phyloP scores from a whole-genome alignment of 495 filamentous ascomycete species.

The Cercophora samala region DNA sequence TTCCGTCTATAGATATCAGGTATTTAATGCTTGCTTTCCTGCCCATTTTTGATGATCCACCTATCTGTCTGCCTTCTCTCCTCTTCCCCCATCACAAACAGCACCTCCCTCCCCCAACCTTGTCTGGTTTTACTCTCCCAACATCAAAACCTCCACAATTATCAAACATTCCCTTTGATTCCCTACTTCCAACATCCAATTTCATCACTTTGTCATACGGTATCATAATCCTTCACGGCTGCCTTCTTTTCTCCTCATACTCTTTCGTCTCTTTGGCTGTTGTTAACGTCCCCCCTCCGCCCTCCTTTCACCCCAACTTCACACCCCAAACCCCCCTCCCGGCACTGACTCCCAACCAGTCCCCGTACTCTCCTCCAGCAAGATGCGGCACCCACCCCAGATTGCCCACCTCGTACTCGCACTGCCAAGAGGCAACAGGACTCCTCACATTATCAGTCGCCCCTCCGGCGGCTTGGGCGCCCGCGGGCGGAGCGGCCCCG shows the following conservation, averaged over 20 bases:
- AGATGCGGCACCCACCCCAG: conserved; percentile 90
- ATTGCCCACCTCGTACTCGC: conserved; percentile 94
- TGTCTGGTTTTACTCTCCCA: background rate
- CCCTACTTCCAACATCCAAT: background rate
- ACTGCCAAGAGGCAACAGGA: conserved; percentile 84
- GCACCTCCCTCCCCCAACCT: background rate
- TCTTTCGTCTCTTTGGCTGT: background rate
- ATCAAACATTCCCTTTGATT: too few species aligned
- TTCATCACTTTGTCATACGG: background rate
- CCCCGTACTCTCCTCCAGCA: conserved; percentile 65
- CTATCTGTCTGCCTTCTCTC: background rate
- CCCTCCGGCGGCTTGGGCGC: background rate
- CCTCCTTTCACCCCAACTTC: conserved; percentile 20
- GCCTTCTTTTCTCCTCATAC: too few species aligned
- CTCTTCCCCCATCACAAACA: background rate
- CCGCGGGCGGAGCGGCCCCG: conserved; percentile 34
- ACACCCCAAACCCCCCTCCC: conserved; percentile 86
- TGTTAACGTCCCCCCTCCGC: too few species aligned
- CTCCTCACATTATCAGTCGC: conserved; percentile 54
- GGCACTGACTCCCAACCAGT: conserved; percentile 92
- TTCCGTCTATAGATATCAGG: conserved; percentile 7
- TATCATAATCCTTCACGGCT: conserved; percentile 5
- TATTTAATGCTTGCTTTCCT: conserved; percentile 6
- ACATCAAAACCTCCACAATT: background rate
- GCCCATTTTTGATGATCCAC: background rate